Evolutionary conservation across 495 filamentous ascomycete genomes (phyloP).

Genomic region (Geopyxis carbonaria): DNA sequence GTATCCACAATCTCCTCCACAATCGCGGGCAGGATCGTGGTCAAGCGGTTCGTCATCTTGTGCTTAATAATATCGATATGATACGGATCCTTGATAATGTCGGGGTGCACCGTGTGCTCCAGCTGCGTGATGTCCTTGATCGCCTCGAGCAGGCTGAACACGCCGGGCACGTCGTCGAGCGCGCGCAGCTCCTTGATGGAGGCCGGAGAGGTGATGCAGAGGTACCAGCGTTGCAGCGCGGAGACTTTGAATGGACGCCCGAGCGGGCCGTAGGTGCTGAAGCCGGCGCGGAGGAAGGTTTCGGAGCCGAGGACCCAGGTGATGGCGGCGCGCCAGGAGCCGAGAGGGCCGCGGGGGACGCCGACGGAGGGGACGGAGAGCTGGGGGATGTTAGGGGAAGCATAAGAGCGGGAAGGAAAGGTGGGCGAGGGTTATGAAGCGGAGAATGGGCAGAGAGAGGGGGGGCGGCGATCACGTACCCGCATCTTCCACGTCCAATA

Average conservation of each 20-base stretch:
- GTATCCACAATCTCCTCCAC: conserved; percentile 11
- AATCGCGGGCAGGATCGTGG: conserved; percentile 16
- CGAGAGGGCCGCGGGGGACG: conserved; percentile 9
- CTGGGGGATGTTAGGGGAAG: no score
- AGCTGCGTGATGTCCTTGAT: no score
- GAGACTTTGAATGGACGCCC: conserved; percentile 8
- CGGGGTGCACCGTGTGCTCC: no score
- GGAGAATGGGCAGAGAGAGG: no score
- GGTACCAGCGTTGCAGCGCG: not conserved
- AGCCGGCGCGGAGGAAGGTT: conserved; percentile 11
- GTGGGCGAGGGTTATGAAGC: no score
- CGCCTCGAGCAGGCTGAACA: no score
- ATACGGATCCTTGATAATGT: conserved; percentile 14
- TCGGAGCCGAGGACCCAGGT: conserved; percentile 7
- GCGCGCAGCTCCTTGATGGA: conserved; percentile 1
- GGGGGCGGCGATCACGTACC: no score
- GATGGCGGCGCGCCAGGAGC: conserved; percentile 17
- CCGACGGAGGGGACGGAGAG: conserved; percentile 14
- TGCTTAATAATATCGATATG: conserved; percentile 11
- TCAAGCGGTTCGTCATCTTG: conserved; percentile 17
- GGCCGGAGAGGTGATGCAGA: not conserved
- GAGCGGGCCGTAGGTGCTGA: no score
- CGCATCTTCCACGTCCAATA: no score
- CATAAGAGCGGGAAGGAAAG: no score
- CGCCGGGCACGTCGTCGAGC: no score